Evolutionary conservation across 2,329 filamentous ascomycete genomes (phyloP), one percentile per base, ranked within the genome.

Genomic region (Zymoseptoria crescenta): DNA sequence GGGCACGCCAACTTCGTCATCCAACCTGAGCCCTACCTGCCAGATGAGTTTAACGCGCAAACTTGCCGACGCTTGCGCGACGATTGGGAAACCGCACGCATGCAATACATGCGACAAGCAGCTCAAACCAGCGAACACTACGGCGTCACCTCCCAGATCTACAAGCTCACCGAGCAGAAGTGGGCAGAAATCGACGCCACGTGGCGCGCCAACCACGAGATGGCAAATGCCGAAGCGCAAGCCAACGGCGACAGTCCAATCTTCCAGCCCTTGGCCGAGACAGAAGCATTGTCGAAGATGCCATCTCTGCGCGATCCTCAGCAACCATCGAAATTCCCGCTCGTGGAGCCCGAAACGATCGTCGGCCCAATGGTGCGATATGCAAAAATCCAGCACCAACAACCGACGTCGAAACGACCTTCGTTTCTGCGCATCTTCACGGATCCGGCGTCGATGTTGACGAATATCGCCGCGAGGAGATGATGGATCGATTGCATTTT

Each of bases 1-100:
- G 93, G 93, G 28, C 92, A 97, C 72, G 92, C 92, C 64, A 96
- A 97, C 76, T 96, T 95, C 73, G 92, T 84, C 67, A 95, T 97
- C 66, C 77, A 83, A 21, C 92, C 92, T 0, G 83, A 87, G 71
- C 93, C 92, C 0, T 96, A 96, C 69, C 74, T 83, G 8, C 87
- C 90, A 0, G 81, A 85, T 16, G 70, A 71, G 2, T 83, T 83
- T 62, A 84, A 87, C 64, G 57, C 64, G 24, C 70, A 86, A 8
- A 79, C 82, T 4, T 84, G 85, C 69, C 81, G 81, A 35, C 81
- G 85, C 69, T 80, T 96, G 55, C 85, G 88, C 55, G 80, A 83
- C 6, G 88, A 95, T 69, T 96, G 92, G 91, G 87, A 93, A 67
- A 76, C 83, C 35, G 93, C 93, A 28, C 84, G 91, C 54, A 83